These are phyloP conservation scores for Caryopteris hybrid DNA, from an alignment of 305 asterid genomes.

Conservation along the genomic window DNA sequence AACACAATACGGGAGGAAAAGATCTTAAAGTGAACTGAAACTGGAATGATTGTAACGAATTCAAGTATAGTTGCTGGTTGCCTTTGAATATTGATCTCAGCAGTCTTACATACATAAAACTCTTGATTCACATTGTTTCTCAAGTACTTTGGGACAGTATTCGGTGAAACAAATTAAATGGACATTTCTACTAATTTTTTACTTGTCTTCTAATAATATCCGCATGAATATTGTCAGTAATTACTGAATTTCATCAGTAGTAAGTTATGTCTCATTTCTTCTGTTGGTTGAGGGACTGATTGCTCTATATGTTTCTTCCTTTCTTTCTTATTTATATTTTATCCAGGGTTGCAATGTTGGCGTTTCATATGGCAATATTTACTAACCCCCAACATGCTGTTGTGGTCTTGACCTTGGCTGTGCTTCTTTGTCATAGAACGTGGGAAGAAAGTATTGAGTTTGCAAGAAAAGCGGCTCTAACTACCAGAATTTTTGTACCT, in stretches of 20 bases:
- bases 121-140: constrained; percentile 10
- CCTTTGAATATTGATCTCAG: not conserved
- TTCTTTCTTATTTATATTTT: constrained; percentile 17
- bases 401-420: constrained; percentile 75
- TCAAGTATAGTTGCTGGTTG: not conserved
- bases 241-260: not conserved
- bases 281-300: constrained; percentile 14
- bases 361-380: constrained; percentile 61
- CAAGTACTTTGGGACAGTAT: not conserved
- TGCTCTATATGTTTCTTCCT: not conserved
- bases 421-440: constrained; percentile 63
- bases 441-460: constrained; percentile 59
- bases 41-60: not conserved
- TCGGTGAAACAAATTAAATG: not conserved
- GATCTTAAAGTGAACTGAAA: constrained; percentile 4
- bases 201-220: not conserved
- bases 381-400: constrained; percentile 55
- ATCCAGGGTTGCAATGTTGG: constrained; percentile 79
- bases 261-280: not conserved
- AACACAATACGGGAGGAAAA: not conserved
- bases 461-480: constrained; percentile 58
- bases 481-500: constrained; percentile 35
- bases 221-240: not conserved
- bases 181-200: not conserved
- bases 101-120: not conserved